phyloP scores from a whole-genome alignment of 2,329 filamentous ascomycete species.

The Dothidotthia symphoricarpi region DNA sequence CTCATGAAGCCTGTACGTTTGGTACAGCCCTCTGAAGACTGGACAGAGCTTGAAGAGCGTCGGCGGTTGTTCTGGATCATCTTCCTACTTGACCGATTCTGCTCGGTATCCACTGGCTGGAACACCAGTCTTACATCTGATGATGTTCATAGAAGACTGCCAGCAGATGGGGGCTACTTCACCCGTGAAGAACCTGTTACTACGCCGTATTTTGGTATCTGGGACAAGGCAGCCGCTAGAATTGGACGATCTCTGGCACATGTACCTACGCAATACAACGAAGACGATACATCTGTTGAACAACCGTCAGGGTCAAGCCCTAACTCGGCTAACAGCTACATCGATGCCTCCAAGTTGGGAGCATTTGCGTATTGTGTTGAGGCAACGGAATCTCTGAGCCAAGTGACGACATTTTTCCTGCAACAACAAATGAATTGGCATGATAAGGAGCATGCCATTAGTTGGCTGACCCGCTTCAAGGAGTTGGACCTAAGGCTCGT shows the following conservation, averaged over 20 bases:
- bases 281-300: slow-evolving; percentile 29
- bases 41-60: slow-evolving; percentile 35
- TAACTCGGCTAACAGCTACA: slow-evolving; percentile 31
- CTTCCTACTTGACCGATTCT: slow-evolving; percentile 36
- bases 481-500: slow-evolving; percentile 36
- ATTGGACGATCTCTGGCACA: slow-evolving; percentile 34
- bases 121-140: slow-evolving; percentile 36
- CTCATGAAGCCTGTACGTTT: slow-evolving; percentile 33
- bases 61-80: slow-evolving; percentile 36
- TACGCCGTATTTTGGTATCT: slow-evolving; percentile 38
- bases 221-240: slow-evolving; percentile 36
- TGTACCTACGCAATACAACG: slow-evolving; percentile 37
- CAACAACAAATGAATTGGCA: slow-evolving; percentile 37
- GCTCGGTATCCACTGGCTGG: slow-evolving; percentile 35
- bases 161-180: slow-evolving; percentile 37
- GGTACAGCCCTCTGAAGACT: slow-evolving; percentile 26
- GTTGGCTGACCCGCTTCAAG: slow-evolving; percentile 37
- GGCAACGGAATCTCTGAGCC: slow-evolving; percentile 35
- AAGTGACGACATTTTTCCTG: slow-evolving; percentile 37
- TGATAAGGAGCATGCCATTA: slow-evolving; percentile 37
- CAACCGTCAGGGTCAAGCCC: slow-evolving; percentile 28
- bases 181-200: slow-evolving; percentile 35
- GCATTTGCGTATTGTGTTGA: slow-evolving; percentile 38
- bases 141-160: slow-evolving; percentile 34
- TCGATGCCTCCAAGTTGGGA: slow-evolving; percentile 37